Percentiles rank a stretch among this genome's conserved stretches.
These are phyloP conservation scores for Massarina eburnea DNA, from an alignment of 2,329 filamentous ascomycete species.

Conservation along the genomic window DNA sequence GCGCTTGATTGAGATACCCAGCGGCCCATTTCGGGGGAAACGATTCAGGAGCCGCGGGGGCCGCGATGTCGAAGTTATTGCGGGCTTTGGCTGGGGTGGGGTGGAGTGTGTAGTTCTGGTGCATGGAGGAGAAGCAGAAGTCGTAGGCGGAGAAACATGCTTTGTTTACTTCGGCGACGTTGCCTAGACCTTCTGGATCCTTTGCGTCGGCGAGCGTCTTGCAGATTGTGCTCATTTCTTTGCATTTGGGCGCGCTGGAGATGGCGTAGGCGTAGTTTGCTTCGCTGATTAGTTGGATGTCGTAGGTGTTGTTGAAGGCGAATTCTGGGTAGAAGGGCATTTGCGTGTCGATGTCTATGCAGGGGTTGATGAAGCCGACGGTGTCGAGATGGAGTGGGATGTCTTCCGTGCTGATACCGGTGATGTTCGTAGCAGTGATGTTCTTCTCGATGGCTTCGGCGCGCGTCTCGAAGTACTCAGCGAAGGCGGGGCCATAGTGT, in stretches of 20 bases:
- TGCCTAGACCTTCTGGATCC: conserved; percentile 50
- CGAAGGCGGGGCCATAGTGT: conserved; percentile 57
- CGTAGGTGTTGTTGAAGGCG: conserved; percentile 60
- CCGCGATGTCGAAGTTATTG: conserved; percentile 57
- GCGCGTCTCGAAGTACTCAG: conserved; percentile 55
- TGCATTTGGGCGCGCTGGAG: conserved; percentile 48
- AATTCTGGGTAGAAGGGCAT: conserved; percentile 49
- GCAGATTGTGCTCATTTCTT: conserved; percentile 54
- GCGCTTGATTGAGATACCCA: conserved; percentile 57
- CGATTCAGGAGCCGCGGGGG: conserved; percentile 31
- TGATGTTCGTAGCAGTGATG: conserved; percentile 22
- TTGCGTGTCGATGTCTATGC: conserved; percentile 51
- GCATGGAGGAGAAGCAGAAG: conserved; percentile 47
- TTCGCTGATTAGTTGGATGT: conserved; percentile 50
- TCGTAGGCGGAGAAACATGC: conserved; percentile 45
- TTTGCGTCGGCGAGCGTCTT: conserved; percentile 45
- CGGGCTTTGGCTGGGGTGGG: conserved; percentile 34
- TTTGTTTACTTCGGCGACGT: conserved; percentile 31
- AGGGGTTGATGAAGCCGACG: conserved; percentile 56
- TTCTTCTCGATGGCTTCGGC: conserved; percentile 51
- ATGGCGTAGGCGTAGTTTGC: conserved; percentile 47
- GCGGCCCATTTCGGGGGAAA: conserved; percentile 43
- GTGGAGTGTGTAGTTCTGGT: conserved; percentile 41
- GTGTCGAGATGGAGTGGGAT: conserved; percentile 48
- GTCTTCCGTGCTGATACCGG: conserved; percentile 16